Conservation (phyloP, 2,329 filamentous ascomycete genomes). For the Clonostachys byssicola region DNA sequence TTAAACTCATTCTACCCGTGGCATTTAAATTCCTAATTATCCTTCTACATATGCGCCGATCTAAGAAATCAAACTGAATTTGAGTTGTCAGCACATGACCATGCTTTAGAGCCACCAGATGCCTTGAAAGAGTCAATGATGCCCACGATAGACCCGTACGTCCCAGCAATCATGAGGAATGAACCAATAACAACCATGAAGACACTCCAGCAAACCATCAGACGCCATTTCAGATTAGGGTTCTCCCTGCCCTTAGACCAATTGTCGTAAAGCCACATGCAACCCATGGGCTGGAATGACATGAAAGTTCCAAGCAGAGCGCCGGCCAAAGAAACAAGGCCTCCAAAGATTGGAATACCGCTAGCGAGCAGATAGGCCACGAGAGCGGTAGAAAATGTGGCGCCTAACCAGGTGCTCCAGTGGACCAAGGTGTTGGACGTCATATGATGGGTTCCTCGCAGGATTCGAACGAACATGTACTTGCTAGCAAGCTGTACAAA, state of each 20-base stretch:
- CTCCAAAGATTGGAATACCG: slow-evolving; percentile 17
- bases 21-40: no score
- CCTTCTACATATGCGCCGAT: no score
- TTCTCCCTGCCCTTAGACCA: slow-evolving; percentile 11
- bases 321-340: slow-evolving; percentile 16
- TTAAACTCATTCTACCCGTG: no score
- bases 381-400: slow-evolving; percentile 13
- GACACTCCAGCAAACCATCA: slow-evolving; percentile 6
- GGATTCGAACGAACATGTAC: slow-evolving; percentile 16
- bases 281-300: slow-evolving; percentile 20
- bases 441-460: slow-evolving; percentile 20
- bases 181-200: slow-evolving; percentile 11
- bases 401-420: slow-evolving; percentile 22
- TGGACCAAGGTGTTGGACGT: slow-evolving; percentile 18
- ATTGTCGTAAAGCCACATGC: slow-evolving; percentile 38
- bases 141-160: slow-evolving; percentile 34
- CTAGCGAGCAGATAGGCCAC: slow-evolving; percentile 20
- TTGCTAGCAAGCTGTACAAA: slow-evolving; percentile 16
- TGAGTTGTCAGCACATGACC: slow-evolving; percentile 38
- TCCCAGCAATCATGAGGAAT: slow-evolving; percentile 37
- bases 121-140: slow-evolving; percentile 23
- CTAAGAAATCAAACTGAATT: slow-evolving; percentile 8
- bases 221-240: neutral
- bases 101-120: slow-evolving; percentile 26
- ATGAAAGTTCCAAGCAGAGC: slow-evolving; percentile 17